Evolutionary conservation across 768 basidiomycete species (phyloP).

Genomic region (Gymnopilus junonius): DNA sequence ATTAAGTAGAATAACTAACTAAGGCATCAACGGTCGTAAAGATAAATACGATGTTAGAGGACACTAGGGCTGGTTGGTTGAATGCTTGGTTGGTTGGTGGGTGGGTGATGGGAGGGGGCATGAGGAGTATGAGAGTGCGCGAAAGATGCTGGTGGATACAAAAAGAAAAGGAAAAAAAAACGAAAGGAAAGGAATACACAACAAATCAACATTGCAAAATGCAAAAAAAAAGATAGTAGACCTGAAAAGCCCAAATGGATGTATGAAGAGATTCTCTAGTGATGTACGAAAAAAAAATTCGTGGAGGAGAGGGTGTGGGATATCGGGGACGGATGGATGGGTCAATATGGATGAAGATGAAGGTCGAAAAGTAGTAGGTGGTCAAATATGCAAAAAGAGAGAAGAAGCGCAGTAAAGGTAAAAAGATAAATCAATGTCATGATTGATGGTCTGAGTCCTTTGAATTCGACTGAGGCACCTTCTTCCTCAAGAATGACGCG

Average conservation of each 20-base stretch:
- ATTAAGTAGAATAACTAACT: slow-evolving; percentile 1
- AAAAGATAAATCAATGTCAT: slow-evolving; percentile 2
- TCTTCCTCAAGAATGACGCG: slow-evolving; percentile 37
- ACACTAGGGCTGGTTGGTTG: not conserved
- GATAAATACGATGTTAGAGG: slow-evolving; percentile 13
- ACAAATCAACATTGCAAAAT: slow-evolving; percentile 18
- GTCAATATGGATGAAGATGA: not conserved
- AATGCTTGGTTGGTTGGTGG: no score
- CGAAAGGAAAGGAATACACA: slow-evolving; percentile 4
- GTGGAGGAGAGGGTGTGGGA: not conserved
- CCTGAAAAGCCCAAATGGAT: slow-evolving; percentile 14
- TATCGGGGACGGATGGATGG: not conserved
- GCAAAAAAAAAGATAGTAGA: slow-evolving; percentile 1
- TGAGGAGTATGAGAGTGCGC: not conserved
- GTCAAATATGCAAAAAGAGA: slow-evolving; percentile 1
- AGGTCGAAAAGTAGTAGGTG: slow-evolving; percentile 3
- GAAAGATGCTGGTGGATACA: slow-evolving; percentile 24
- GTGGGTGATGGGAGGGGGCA: no score
- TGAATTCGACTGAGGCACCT: slow-evolving; percentile 23
- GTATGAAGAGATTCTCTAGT: slow-evolving; percentile 1
- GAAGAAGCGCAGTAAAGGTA: not conserved
- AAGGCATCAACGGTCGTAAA: slow-evolving; percentile 15
- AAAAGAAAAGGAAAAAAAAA: not conserved
- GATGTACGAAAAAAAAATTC: not conserved
- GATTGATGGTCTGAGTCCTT: slow-evolving; percentile 24